A percentile compares a stretch with the other conserved stretches of the same genome.
phyloP scores from a whole-genome alignment of 2,329 filamentous ascomycete species.

The Apiospora pterosperma region DNA sequence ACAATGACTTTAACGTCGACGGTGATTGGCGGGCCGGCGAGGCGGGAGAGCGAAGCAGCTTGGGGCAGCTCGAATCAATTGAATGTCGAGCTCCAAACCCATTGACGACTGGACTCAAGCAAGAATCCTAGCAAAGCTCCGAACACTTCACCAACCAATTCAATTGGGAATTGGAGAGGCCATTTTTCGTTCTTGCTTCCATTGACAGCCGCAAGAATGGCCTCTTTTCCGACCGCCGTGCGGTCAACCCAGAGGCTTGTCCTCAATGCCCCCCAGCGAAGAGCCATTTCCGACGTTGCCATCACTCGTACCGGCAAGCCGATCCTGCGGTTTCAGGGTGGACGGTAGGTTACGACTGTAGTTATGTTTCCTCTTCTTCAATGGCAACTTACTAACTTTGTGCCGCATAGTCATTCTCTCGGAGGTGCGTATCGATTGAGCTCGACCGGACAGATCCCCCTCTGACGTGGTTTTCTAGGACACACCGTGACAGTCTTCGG shows the following conservation, averaged over 20 bases:
- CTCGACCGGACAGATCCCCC: background rate
- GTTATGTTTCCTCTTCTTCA: constrained; percentile 11
- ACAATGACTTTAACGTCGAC: constrained; percentile 2
- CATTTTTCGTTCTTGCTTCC: constrained; percentile 27
- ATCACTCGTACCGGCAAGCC: constrained; percentile 97
- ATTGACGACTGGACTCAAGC: background rate
- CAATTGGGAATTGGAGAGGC: constrained; percentile 26
- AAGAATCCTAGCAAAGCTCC: constrained; percentile 7
- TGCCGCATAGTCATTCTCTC: constrained; percentile 64
- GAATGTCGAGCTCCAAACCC: constrained; percentile 8
- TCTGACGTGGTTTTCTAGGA: constrained; percentile 47
- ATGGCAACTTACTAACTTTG: constrained; percentile 16
- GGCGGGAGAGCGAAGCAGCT: background rate
- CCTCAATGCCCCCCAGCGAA: constrained; percentile 46
- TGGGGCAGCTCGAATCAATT: constrained; percentile 1
- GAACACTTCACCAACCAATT: constrained; percentile 12
- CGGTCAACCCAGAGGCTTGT: constrained; percentile 48
- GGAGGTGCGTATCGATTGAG: constrained; percentile 60
- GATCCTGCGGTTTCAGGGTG: constrained; percentile 82
- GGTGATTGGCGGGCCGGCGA: constrained; percentile 11
- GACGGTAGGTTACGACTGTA: constrained; percentile 60
- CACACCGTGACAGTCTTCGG: constrained; percentile 98
- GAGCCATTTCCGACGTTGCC: constrained; percentile 73
- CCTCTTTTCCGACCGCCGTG: constrained; percentile 52
- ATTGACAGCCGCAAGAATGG: constrained; percentile 40